Conservation (phyloP, 2,329 filamentous ascomycete species). For the Aspergillus costaricaensis region DNA sequence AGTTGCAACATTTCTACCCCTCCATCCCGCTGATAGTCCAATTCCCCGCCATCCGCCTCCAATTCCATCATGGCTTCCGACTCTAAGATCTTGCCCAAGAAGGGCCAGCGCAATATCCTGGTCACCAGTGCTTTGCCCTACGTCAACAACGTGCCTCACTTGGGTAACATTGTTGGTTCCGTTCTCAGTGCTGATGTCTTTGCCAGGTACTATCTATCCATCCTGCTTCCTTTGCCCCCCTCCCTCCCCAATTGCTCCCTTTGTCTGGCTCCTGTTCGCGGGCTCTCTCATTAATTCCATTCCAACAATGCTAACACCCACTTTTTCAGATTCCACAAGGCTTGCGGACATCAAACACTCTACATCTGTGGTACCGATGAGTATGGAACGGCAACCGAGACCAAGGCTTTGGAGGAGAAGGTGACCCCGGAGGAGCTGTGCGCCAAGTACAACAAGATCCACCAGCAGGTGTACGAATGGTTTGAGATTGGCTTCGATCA, state of each 20-base stretch:
- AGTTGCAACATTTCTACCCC: conserved; percentile 12
- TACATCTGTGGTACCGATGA: conserved; percentile 90
- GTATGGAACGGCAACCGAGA: conserved; percentile 94
- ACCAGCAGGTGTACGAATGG: conserved; percentile 92
- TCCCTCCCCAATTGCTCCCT: conserved; percentile 61
- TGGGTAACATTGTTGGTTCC: conserved; percentile 85
- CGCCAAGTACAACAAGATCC: conserved; percentile 87
- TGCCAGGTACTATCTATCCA: conserved; percentile 47
- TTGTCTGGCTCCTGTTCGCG: conserved; percentile 40
- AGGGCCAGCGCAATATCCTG: conserved; percentile 81
- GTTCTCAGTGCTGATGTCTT: conserved; percentile 90
- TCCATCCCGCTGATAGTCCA: conserved; percentile 10
- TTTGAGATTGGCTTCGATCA: conserved; percentile 94
- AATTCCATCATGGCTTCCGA: conserved; percentile 32
- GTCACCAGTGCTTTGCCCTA: conserved; percentile 92
- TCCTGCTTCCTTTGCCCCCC: conserved; percentile 49
- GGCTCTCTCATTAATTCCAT: not conserved
- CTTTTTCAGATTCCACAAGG: conserved; percentile 68
- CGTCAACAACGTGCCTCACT: conserved; percentile 75
- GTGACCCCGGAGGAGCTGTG: conserved; percentile 81
- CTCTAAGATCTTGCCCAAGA: conserved; percentile 59
- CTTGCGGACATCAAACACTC: conserved; percentile 75
- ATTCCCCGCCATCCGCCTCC: conserved; percentile 19
- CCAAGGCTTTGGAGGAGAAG: conserved; percentile 87
- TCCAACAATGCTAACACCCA: conserved; percentile 18